A percentile compares a stretch with the other conserved stretches of the same genome.
Evolutionary conservation across 1,284 basidiomycete genomes (phyloP).

Genomic region (Fistulinella staudtii): DNA sequence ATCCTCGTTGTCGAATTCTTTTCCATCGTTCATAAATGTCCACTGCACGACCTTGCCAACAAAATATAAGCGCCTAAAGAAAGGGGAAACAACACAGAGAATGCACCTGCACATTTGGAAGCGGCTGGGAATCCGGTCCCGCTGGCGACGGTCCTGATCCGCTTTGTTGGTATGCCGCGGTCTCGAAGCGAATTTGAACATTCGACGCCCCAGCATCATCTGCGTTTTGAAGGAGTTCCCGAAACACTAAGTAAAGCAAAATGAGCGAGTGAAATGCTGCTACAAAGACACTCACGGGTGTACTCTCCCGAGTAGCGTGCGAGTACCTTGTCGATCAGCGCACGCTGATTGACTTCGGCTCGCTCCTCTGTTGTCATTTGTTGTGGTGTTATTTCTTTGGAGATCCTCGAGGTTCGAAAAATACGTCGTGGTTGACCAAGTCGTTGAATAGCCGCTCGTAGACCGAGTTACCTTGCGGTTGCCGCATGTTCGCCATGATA

Average conservation of each 20-base stretch:
- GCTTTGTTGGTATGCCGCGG: constrained; percentile 45
- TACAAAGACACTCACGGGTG: constrained; percentile 46
- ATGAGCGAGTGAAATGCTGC: neutral
- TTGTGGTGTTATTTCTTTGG: too few relatives aligned
- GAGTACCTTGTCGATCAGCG: constrained; percentile 90
- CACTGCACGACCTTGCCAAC: constrained; percentile 67
- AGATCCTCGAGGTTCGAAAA: neutral
- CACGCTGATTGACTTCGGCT: constrained; percentile 85
- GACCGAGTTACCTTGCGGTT: too few relatives aligned
- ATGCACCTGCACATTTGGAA: constrained; percentile 33
- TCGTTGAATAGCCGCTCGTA: neutral
- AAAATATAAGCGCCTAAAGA: neutral
- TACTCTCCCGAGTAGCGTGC: constrained; percentile 96
- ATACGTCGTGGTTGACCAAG: neutral
- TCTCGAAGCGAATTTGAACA: constrained; percentile 80
- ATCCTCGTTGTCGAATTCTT: constrained; percentile 77
- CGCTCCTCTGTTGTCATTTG: neutral
- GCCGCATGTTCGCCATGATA: neutral
- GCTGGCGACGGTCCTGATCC: too few relatives aligned
- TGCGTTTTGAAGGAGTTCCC: constrained; percentile 92
- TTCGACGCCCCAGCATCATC: constrained; percentile 79
- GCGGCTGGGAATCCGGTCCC: constrained; percentile 52
- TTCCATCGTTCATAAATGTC: constrained; percentile 88
- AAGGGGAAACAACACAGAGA: constrained; percentile 4
- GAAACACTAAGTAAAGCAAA: constrained; percentile 62